Evolutionary conservation across 192 early-diverging fungal genomes (phyloP).

Genomic region (Backusella parvicylindrica): DNA sequence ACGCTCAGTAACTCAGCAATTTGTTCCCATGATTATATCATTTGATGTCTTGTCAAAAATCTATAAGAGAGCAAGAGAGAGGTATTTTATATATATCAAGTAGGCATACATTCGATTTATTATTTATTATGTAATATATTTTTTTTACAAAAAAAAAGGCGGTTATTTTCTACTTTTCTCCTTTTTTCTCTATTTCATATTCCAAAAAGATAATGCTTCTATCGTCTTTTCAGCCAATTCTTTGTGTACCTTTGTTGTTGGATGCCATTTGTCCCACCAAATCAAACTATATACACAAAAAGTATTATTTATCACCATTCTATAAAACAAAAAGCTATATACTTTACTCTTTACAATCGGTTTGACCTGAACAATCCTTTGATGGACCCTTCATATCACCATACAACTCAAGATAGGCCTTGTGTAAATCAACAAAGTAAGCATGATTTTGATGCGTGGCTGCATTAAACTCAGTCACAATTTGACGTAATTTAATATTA

Average conservation of each 20-base stretch:
- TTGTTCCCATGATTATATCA: neutral
- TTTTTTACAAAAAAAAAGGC: neutral
- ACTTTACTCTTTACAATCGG: neutral
- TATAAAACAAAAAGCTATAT: neutral
- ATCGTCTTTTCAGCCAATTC: neutral
- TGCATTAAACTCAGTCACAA: neutral
- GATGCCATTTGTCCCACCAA: neutral
- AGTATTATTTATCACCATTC: no score
- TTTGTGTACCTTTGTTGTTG: neutral
- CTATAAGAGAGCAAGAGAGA: neutral
- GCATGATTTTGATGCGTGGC: neutral
- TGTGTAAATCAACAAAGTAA: neutral
- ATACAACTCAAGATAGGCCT: neutral
- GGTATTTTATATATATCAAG: no score
- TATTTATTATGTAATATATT: neutral
- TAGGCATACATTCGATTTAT: no score
- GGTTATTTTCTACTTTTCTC: no score
- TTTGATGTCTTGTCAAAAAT: neutral
- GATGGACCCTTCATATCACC: neutral
- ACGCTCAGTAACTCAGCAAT: neutral
- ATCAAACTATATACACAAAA: neutral
- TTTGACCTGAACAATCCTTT: neutral
- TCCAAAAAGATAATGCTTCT: neutral
- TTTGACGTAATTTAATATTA: neutral
- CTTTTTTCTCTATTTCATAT: neutral